Evolutionary conservation across 176 grass and related monocot species (phyloP).

Genomic region (Phyllostachys edulis): DNA sequence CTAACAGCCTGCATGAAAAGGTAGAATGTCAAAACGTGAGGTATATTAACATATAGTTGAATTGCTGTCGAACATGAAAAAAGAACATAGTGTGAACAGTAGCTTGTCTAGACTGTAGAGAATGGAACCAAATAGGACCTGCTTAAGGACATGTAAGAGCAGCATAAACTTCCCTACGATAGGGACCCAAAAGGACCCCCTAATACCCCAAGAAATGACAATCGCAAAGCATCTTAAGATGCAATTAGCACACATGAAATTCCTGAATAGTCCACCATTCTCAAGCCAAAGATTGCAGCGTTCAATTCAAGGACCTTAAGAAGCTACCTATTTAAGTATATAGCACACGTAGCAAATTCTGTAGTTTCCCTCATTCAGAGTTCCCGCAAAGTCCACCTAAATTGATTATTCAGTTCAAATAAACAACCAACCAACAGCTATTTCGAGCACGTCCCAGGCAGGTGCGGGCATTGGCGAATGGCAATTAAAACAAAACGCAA

Average conservation of each 20-base stretch:
- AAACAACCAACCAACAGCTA: background rate
- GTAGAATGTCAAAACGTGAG: background rate
- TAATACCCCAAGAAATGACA: background rate
- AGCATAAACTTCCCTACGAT: background rate
- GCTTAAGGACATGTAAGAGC: background rate
- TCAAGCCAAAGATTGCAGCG: background rate
- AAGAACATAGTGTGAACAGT: background rate
- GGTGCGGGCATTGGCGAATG: background rate
- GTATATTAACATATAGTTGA: background rate
- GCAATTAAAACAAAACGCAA: background rate
- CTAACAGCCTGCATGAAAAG: conserved; percentile 64
- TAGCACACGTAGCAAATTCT: background rate
- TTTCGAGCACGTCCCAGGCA: background rate
- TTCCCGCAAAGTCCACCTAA: background rate
- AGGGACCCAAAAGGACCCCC: background rate
- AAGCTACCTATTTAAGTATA: background rate
- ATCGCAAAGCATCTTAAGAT: background rate
- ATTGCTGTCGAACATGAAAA: background rate
- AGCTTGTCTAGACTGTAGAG: background rate
- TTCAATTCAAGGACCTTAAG: background rate
- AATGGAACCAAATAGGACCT: background rate
- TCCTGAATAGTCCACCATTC: too few relatives aligned
- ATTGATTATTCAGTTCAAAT: background rate
- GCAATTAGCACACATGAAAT: too few relatives aligned
- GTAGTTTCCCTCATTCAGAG: background rate